These are phyloP conservation scores for Cladosporium oxysporum DNA, from an alignment of 2,329 filamentous ascomycete genomes.

Conservation along the genomic window DNA sequence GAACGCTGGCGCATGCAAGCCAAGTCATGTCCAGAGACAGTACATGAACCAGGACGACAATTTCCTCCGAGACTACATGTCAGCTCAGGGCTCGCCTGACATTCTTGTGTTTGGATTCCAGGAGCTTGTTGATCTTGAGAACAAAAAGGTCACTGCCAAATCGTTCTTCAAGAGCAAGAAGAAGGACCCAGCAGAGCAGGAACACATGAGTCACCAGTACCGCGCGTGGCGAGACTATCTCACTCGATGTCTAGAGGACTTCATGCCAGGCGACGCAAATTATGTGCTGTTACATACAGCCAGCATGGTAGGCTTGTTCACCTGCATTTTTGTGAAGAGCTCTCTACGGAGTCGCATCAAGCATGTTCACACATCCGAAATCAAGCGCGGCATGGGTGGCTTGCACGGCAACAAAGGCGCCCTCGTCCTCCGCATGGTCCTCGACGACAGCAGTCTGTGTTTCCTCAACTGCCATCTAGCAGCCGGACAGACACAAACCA, in stretches of 20 bases:
- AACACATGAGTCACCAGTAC: constrained; percentile 96
- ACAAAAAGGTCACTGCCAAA: constrained; percentile 96
- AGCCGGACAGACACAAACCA: constrained; percentile 87
- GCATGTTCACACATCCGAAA: constrained; percentile 75
- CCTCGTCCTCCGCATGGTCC: constrained; percentile 82
- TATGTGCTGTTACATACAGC: constrained; percentile 88
- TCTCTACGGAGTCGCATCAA: constrained; percentile 74
- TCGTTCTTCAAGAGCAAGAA: constrained; percentile 81
- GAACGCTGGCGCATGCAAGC: constrained; percentile 98
- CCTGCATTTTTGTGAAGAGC: constrained; percentile 89
- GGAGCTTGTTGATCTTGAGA: constrained; percentile 95
- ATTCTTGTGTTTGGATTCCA: constrained; percentile 96
- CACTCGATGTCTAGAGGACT: constrained; percentile 77
- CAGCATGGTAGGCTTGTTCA: constrained; percentile 90
- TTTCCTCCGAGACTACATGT: constrained; percentile 80
- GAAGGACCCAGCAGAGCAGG: constrained; percentile 80
- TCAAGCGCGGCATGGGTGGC: constrained; percentile 95
- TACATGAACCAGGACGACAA: constrained; percentile 68
- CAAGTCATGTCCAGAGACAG: constrained; percentile 65
- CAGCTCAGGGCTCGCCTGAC: constrained; percentile 76
- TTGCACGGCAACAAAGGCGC: constrained; percentile 96
- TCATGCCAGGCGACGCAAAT: constrained; percentile 71
- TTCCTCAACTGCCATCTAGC: constrained; percentile 98
- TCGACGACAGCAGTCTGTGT: constrained; percentile 93
- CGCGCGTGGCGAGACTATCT: constrained; percentile 94